Base-by-base conservation (phyloP, 176 grass and related monocot genomes). In the Phoenix dactylifera region DNA sequence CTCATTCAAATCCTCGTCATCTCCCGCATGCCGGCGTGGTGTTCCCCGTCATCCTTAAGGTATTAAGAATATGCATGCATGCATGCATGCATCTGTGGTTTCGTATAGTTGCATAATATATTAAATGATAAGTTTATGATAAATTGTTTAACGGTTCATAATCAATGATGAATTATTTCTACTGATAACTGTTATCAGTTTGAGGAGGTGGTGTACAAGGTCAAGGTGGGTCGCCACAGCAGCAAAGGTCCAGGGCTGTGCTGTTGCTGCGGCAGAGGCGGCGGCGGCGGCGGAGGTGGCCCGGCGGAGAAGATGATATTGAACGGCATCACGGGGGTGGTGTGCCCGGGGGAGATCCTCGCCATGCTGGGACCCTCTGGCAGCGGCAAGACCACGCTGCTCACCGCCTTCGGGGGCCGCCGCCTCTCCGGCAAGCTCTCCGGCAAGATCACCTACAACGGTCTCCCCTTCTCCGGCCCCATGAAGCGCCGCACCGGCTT, bases 41-140 rank as follows among this genome's bases (percentile, higher is more conserved):
- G 14, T 92, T 74, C 54, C 88, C 84, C 22, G 73, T 98, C 64
- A 71, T 74, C 52, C 79, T 98, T 22, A 98, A 98, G 93, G 93
- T 92, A 30, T 30, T 30, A 14, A 44, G 35, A 44, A 44, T 12
- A 44, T 44, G 9, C 1, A 14, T 12, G 9, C 9, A 12, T 7
- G 23, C 49, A 15, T 55, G 62, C 52, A 19, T 24, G 25, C 24
- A 20, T 20, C 20, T 20, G 20, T 20, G 20, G 30, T 26, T 78
- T 19, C 16, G 32, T 28, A 3, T 28, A 30, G 6, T 30, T 30
- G 28, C 28, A 6, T 30, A 30, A 30, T 30, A 30, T 30, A 30
- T 30, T 30, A 5, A 1, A 30, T 30, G 6, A 6, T 7, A 30
- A 30, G 6, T 30, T 30, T 30, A 30, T 6, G 0, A 30, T 30